Conservation (phyloP, 2,329 filamentous ascomycete species). For the Immersiporthe knoxdaviesiana region DNA sequence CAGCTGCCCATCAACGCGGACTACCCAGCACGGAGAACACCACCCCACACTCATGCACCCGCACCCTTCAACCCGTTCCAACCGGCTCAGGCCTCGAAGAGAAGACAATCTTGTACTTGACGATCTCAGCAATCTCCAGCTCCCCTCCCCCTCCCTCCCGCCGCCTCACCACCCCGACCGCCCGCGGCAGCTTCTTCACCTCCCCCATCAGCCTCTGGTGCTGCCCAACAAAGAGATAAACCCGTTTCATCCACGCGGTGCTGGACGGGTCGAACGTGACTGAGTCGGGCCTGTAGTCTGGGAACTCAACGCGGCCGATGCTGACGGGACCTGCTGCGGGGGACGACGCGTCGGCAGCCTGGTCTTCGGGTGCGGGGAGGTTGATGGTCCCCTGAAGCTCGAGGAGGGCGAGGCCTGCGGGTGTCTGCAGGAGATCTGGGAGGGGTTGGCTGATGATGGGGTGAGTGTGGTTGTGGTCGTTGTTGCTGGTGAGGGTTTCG, state of each 20-base stretch:
- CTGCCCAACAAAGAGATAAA: slow-evolving; percentile 84
- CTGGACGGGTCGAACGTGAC: slow-evolving; percentile 47
- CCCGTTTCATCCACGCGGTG: slow-evolving; percentile 85
- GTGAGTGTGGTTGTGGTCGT: slow-evolving; percentile 31
- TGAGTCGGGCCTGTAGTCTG: slow-evolving; percentile 62
- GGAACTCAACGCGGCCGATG: slow-evolving; percentile 49
- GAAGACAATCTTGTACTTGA: slow-evolving; percentile 87
- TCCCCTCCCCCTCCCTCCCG: slow-evolving; percentile 54
- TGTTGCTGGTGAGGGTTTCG: slow-evolving; percentile 14
- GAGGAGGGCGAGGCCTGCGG: slow-evolving; percentile 83
- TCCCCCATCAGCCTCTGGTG: slow-evolving; percentile 90
- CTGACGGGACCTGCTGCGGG: slow-evolving; percentile 38
- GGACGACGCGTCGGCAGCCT: slow-evolving; percentile 32
- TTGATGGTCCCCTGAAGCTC: slow-evolving; percentile 94
- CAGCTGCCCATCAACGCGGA: not conserved
- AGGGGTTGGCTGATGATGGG: slow-evolving; percentile 55
- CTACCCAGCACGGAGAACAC: not conserved
- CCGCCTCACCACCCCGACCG: slow-evolving; percentile 77
- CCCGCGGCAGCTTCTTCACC: slow-evolving; percentile 80
- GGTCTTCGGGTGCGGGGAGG: slow-evolving; percentile 53
- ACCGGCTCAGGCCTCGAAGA: slow-evolving; percentile 84
- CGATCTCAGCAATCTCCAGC: slow-evolving; percentile 83
- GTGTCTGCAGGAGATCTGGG: slow-evolving; percentile 83
- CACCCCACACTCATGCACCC: not conserved
- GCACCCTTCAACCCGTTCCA: slow-evolving; percentile 43